These are phyloP conservation scores for Penicillium subrubescens DNA, from an alignment of 495 filamentous ascomycete genomes.

Conservation along the genomic window DNA sequence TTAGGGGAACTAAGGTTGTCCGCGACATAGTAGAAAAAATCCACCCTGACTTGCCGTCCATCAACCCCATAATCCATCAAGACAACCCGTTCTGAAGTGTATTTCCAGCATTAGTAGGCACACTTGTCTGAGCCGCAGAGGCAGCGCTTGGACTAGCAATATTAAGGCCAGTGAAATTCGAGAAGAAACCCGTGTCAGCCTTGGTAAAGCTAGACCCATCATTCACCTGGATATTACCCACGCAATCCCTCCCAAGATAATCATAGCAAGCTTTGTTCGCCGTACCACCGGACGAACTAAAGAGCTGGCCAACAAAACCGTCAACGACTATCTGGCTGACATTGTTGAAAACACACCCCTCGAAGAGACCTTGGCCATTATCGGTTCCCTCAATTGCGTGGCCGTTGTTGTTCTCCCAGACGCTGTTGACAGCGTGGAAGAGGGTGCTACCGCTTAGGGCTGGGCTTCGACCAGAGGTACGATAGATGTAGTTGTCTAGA, in stretches of 20 bases:
- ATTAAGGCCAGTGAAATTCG: background rate
- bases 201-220: background rate
- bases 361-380: background rate
- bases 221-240: background rate
- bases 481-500: background rate
- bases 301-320: background rate
- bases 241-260: background rate
- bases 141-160: background rate
- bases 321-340: background rate
- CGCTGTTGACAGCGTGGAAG: background rate
- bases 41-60: background rate
- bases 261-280: background rate
- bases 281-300: background rate
- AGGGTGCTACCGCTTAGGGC: background rate
- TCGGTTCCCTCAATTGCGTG: background rate
- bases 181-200: background rate
- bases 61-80: background rate
- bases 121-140: background rate
- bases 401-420: background rate
- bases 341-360: background rate
- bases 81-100: background rate
- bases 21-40: background rate
- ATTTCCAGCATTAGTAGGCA: background rate
- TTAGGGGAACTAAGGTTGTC: background rate
- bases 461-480: background rate